Base-by-base conservation (phyloP, 768 basidiomycete species). In the Artomyces pyxidatus region DNA sequence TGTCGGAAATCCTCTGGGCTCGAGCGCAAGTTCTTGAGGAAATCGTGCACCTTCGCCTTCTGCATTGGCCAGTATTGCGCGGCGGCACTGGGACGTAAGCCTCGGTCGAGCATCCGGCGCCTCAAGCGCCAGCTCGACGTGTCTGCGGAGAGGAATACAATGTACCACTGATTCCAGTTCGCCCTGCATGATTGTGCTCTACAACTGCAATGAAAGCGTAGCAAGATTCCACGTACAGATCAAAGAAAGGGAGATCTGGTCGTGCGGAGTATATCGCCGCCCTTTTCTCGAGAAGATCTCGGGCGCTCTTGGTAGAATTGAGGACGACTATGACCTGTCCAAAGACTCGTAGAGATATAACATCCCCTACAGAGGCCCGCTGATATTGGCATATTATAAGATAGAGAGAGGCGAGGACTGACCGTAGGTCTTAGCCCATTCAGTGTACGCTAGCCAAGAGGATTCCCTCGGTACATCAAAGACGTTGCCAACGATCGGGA, bases 251-350 rank as follows among this genome's bases (percentile, higher is more conserved):
- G 6, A 50, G 11, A 6, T 7, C 17, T 17, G 48, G 48, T 30
- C 51, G 41, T 14, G 43, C 47, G 16, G 47, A 50, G 30, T 50
- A 52, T 12, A 52, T 37, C 1, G 47, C 42, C n/a, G n/a, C n/a
- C n/a, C n/a, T n/a, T 6, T n/a, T 49, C 28, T 52, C 51, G 16
- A 49, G 30, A 3, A 52, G 35, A 16, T 49, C 48, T 28, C 41
- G 49, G 19, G 19, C 30, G 9, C 26, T 46, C 7, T 42, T 42
- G 10, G 38, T 2, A 6, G 51, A 29, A 29, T 21, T 42, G n/a
- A 52, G 26, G 22, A 48, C 35, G 26, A 52, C 41, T 21, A 52
- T 30, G 22, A 42, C 39, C 21, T 21, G 10, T 6, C 45, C 45
- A 25, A 41, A 41, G 3, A 51, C 40, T 11, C 16, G 46, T 27